Percentiles rank a stretch among this genome's conserved stretches.
Evolutionary conservation across 2,329 filamentous ascomycete genomes (phyloP).

Genomic region (Ophiosphaerella narmari): DNA sequence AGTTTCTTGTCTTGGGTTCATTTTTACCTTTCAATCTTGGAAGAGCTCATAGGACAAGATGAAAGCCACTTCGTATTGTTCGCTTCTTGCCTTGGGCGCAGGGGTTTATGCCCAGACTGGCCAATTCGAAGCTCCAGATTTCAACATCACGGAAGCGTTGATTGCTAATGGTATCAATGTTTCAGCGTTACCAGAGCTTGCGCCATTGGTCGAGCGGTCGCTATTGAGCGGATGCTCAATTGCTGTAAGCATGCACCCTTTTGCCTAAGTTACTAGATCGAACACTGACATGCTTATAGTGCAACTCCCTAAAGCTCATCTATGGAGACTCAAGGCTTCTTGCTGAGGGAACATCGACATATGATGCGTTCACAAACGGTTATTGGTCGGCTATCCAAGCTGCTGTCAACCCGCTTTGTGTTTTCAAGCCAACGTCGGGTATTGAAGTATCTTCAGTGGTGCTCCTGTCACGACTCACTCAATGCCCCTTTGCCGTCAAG

Average conservation of each 20-base stretch:
- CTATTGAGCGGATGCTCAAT: constrained; percentile 16
- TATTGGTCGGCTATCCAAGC: constrained; percentile 39
- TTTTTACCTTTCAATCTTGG: neutral
- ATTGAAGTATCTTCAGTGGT: constrained; percentile 26
- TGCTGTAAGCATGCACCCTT: constrained; percentile 22
- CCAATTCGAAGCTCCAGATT: constrained; percentile 21
- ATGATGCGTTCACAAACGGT: constrained; percentile 23
- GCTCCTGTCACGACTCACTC: constrained; percentile 25
- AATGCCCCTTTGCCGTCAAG: constrained; percentile 50
- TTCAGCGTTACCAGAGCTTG: constrained; percentile 21
- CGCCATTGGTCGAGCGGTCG: constrained; percentile 4
- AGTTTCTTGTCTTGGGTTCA: constrained; percentile 1
- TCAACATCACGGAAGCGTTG: constrained; percentile 26
- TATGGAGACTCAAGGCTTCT: constrained; percentile 25
- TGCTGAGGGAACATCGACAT: constrained; percentile 14
- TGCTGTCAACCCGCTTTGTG: constrained; percentile 26
- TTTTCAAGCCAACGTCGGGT: constrained; percentile 29
- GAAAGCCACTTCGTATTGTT: constrained; percentile 10
- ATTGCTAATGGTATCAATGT: constrained; percentile 23
- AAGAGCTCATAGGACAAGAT: constrained; percentile 3
- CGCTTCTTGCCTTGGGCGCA: constrained; percentile 11
- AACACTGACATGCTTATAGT: constrained; percentile 20
- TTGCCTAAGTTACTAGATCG: neutral
- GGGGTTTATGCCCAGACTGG: constrained; percentile 11
- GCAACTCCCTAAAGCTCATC: constrained; percentile 26